Evolutionary conservation across 2,329 filamentous ascomycete species (phyloP).

Genomic region (Alternaria atra): DNA sequence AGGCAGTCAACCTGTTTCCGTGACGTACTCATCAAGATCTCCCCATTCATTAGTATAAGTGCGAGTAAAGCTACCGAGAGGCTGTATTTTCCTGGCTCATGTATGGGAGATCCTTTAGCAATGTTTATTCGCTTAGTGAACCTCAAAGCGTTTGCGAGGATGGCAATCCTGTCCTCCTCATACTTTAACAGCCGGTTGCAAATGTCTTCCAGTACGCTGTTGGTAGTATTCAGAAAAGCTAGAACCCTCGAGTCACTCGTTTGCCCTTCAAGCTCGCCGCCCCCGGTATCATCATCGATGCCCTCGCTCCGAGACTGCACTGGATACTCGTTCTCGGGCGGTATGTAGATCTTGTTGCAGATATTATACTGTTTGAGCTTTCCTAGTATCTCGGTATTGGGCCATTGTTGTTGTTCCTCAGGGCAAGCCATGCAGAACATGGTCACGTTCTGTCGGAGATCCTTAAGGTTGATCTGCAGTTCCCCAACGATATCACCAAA

Average conservation of each 20-base stretch:
- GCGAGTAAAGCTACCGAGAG: slow-evolving; percentile 24
- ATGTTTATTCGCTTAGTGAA: slow-evolving; percentile 24
- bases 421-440: slow-evolving; percentile 25
- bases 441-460: slow-evolving; percentile 25
- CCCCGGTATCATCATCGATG: not conserved
- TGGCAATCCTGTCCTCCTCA: slow-evolving; percentile 25
- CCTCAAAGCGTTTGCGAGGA: slow-evolving; percentile 26
- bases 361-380: slow-evolving; percentile 35
- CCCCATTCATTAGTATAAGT: slow-evolving; percentile 28
- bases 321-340: not conserved
- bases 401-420: slow-evolving; percentile 7
- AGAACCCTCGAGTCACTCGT: not conserved
- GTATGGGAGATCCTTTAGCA: slow-evolving; percentile 1
- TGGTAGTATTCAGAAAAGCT: slow-evolving; percentile 21
- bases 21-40: slow-evolving; percentile 17
- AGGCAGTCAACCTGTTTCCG: not conserved
- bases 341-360: slow-evolving; percentile 15
- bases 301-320: not conserved
- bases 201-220: slow-evolving; percentile 27
- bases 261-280: not conserved
- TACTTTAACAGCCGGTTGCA: slow-evolving; percentile 19
- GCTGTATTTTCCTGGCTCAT: slow-evolving; percentile 13
- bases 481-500: slow-evolving; percentile 24
- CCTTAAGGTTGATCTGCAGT: slow-evolving; percentile 18
- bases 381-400: slow-evolving; percentile 18